Conservation (phyloP, 352 stramenopile species). For the Aphanomyces astaci region DNA sequence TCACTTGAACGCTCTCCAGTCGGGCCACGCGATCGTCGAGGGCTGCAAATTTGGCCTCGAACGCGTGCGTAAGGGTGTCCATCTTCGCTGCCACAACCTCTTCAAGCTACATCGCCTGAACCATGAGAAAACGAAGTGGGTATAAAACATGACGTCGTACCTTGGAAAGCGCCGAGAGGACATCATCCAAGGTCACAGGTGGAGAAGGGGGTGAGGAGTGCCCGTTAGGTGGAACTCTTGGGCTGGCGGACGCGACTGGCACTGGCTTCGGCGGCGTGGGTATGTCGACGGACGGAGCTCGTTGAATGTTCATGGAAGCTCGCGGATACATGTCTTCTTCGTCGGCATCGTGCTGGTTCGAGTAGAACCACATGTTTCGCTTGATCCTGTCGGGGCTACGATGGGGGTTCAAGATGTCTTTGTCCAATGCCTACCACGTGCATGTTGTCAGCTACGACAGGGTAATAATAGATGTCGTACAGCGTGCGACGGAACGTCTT, state of each 20-base stretch:
- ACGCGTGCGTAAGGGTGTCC: not conserved
- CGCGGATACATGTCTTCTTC: constrained; percentile 19
- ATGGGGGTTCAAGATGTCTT: not conserved
- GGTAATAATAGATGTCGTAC: not conserved
- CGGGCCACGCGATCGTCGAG: constrained; percentile 5
- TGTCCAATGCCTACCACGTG: not conserved
- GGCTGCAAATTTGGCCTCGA: not conserved
- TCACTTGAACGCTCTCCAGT: not conserved
- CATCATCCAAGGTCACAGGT: not conserved
- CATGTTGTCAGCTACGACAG: not conserved
- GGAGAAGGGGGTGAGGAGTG: not conserved
- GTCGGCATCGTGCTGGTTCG: not conserved
- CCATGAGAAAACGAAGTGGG: not conserved
- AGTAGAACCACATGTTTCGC: not conserved
- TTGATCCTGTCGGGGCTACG: not conserved
- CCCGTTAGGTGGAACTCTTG: not conserved
- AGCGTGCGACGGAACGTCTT: not conserved
- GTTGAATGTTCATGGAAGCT: not conserved
- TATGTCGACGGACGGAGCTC: not conserved
- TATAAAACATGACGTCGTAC: not conserved
- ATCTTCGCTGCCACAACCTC: not conserved
- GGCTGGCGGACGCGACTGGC: too few relatives aligned
- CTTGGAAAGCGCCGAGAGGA: not conserved
- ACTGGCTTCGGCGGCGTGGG: not conserved
- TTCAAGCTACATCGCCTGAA: constrained; percentile 3